Base-by-base conservation (phyloP, 495 filamentous ascomycete genomes). In the Penicillium bialowiezense region DNA sequence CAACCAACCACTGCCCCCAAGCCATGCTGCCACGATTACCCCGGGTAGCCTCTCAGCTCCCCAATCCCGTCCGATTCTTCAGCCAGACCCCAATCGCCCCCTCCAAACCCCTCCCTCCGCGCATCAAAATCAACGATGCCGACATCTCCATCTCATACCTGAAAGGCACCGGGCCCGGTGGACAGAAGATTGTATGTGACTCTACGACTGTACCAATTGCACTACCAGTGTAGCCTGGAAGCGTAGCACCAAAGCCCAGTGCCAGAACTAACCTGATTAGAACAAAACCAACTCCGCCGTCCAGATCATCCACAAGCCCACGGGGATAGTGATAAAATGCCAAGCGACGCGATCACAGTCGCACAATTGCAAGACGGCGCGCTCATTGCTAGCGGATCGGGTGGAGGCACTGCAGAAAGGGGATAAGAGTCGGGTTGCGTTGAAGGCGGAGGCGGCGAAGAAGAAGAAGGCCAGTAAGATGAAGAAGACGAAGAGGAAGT, bases 231-330 rank as follows among this genome's bases (percentile, higher is more conserved):
- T n/a, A n/a, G n/a, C n/a, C n/a, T 26, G 23, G 8, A 29, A 29
- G 32, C 41, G 23, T 10, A 32, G 26, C 10, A 19, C 51, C 14
- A 18, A 12, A 21, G 28, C 13, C 19, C 24, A 9, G 9, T 3
- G 9, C 3, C 46, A 51, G 31, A 41, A 39, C 24, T 47, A 17
- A 37, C 34, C 7, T 8, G n/a, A 17, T 29, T 44, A 91, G 88
- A 98, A 98, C 73, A 98, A 98, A 85, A 97, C 93, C 18, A 85
- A 83, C 54, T 97, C 89, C 7, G 93, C 93, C 38, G 93, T 97
- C 32, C 95, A 98, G 62, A 77, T 98, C 20, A 91, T 83, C 48
- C 93, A 98, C 70, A 69, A 88, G 17, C 89, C 91, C 12, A 92
- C 90, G 7, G 91, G 91, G 40, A 70, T 96, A 21, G 91, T 97